phyloP scores from a whole-genome alignment of 352 stramenopile genomes.

The Aphanomyces astaci region DNA sequence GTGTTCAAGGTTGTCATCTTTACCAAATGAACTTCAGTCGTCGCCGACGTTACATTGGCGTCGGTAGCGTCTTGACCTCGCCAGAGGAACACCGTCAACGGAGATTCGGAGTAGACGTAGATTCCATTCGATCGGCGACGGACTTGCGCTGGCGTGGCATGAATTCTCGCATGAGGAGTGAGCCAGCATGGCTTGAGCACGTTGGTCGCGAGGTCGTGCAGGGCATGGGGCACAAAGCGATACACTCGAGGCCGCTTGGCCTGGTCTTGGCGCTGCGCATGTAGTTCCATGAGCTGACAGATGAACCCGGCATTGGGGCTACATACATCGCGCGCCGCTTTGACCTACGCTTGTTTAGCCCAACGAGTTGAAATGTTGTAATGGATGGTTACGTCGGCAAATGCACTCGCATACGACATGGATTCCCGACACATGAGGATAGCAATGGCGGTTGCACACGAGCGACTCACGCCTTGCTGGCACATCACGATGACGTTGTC shows the following conservation, averaged over 20 bases:
- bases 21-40: background rate
- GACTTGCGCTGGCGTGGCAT: background rate
- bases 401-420: slow-evolving; percentile 1
- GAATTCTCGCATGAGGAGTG: background rate
- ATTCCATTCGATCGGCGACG: background rate
- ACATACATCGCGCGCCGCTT: slow-evolving; percentile 3
- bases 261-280: background rate
- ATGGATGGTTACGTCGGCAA: background rate
- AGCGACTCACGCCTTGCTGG: slow-evolving; percentile 9
- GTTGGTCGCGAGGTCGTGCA: background rate
- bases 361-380: background rate
- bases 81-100: background rate
- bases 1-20: no score
- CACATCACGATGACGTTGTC: background rate
- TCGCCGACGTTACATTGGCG: background rate
- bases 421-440: slow-evolving; percentile 7
- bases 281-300: slow-evolving; percentile 15
- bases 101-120: background rate
- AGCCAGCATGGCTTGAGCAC: background rate
- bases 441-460: slow-evolving; percentile 5
- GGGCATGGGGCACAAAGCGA: background rate
- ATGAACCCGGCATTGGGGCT: slow-evolving; percentile 16
- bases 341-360: background rate
- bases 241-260: slow-evolving; percentile 3
- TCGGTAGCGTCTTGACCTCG: background rate